Percentiles rank a stretch among this genome's conserved stretches.
These are phyloP conservation scores for Leucosporidium yakuticum DNA, from an alignment of 768 basidiomycete genomes.

Conservation along the genomic window DNA sequence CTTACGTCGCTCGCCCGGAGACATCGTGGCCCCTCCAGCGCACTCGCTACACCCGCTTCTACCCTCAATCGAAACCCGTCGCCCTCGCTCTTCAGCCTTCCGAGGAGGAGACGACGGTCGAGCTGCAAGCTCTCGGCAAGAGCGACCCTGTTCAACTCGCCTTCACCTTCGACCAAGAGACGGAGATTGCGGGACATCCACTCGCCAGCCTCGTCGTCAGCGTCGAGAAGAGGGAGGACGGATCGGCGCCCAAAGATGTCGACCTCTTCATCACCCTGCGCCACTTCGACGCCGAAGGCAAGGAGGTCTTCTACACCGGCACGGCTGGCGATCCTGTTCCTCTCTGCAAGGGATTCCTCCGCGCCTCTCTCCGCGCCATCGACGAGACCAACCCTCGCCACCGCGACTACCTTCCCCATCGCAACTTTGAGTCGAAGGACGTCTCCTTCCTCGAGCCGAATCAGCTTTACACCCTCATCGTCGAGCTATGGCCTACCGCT, in stretches of 20 bases:
- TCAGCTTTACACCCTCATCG: conserved; percentile 25
- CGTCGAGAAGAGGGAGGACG: conserved; percentile 8
- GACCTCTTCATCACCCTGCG: conserved; percentile 36
- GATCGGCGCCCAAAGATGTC: conserved; percentile 33
- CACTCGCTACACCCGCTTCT: conserved; percentile 30
- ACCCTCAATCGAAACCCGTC: conserved; percentile 11
- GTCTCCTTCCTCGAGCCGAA: conserved; percentile 28
- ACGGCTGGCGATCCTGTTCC: conserved; percentile 38
- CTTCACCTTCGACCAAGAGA: conserved; percentile 28
- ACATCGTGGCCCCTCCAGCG: conserved; percentile 36
- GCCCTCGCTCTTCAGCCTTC: neutral
- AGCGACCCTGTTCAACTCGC: conserved; percentile 21
- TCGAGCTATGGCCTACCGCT: conserved; percentile 40
- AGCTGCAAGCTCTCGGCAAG: conserved; percentile 27
- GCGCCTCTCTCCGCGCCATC: conserved; percentile 37
- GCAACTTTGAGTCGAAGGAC: conserved; percentile 34
- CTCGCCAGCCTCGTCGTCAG: conserved; percentile 31
- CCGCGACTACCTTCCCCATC: conserved; percentile 35
- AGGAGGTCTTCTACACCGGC: conserved; percentile 37
- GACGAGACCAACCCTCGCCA: conserved; percentile 33
- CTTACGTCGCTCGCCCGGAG: conserved; percentile 32
- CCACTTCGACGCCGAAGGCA: conserved; percentile 30
- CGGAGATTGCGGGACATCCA: conserved; percentile 37
- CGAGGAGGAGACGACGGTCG: conserved; percentile 6
- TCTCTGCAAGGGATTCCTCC: conserved; percentile 36